These are phyloP conservation scores for Vachellia collinsii DNA, from an alignment of 306 rosid species.

Conservation along the genomic window DNA sequence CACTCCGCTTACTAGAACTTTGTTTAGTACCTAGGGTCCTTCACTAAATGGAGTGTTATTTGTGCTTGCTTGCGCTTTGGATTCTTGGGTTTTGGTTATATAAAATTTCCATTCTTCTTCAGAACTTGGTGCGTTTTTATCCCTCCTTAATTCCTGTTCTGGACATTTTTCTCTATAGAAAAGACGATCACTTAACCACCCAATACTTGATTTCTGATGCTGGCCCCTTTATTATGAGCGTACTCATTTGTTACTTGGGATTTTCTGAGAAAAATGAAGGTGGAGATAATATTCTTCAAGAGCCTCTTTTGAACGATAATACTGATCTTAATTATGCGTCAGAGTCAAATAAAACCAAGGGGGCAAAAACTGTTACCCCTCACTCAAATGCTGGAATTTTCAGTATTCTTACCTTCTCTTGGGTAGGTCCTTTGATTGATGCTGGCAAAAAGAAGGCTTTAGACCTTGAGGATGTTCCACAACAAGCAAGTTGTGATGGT, in stretches of 20 bases:
- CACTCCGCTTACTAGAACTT: constrained; percentile 15
- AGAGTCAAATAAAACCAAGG: constrained; percentile 39
- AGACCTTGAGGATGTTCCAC: constrained; percentile 63
- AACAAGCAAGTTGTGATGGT: constrained; percentile 45
- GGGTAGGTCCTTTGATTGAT: constrained; percentile 53
- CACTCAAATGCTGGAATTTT: constrained; percentile 56
- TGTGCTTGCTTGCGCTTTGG: constrained; percentile 23
- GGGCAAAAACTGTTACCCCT: constrained; percentile 54
- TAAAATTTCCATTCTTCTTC: constrained; percentile 39
- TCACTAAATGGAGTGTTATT: too few relatives aligned
- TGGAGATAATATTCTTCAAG: constrained; percentile 32
- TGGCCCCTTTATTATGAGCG: constrained; percentile 34
- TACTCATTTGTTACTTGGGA: constrained; percentile 43
- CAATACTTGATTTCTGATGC: constrained; percentile 45
- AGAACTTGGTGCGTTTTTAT: constrained; percentile 51
- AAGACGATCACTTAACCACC: constrained; percentile 14
- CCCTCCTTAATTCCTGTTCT: constrained; percentile 42
- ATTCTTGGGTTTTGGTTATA: constrained; percentile 35
- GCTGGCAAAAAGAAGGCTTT: constrained; percentile 45
- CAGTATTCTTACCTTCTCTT: constrained; percentile 53
- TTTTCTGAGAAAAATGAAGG: constrained; percentile 41
- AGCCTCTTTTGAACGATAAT: constrained; percentile 51
- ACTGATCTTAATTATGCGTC: neutral
- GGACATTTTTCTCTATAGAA: constrained; percentile 37
- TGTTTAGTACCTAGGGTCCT: constrained; percentile 38